Base-by-base conservation (phyloP, 1,284 basidiomycete genomes). In the Coniferiporia weirii region DNA sequence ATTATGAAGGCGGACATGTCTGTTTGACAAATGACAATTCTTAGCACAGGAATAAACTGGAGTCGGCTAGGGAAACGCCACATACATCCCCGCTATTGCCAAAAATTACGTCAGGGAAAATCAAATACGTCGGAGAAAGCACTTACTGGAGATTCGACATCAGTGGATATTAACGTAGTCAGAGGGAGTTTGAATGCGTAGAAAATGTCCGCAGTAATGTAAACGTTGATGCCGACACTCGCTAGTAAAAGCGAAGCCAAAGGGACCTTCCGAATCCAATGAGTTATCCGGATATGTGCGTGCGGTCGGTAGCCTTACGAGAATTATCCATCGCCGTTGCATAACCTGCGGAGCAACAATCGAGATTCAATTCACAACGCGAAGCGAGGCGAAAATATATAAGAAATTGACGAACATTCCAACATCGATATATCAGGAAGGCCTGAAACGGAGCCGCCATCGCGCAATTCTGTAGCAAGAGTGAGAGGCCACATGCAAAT, bases 351-450 rank as follows among this genome's bases (percentile, higher is more conserved):
- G 19, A 17, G 13, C 12, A 3, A 35, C 13, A n/a, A 20, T n/a
- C 12, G 34, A n/a, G 36, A 44, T 27, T 20, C 17, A 15, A 10
- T 17, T 36, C 22, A 27, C 12, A 36, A 15, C 22, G 12, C 6
- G 20, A 51, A 36, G 38, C 3, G 20, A 46, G 36, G 27, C 27
- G 27, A 27, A 27, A 27, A 27, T 27, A 27, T 3, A 27, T 27
- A 27, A 27, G 27, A 27, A 5, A 44, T 36, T 35, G 34, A 17
- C 36, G 19, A 47, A 56, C 70, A 34, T 54, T 65, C 67, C 68
- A 71, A 61, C 70, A 72, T 17, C 70, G 62, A 67, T 67, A 71
- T 34, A 71, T 70, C 4, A 71, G 60, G 54, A 71, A 72, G 0
- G 63, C 64, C 61, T 72, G 70, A 1, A 72, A 68, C 0, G 70